Conservation (phyloP, 2,329 filamentous ascomycete genomes). For the Fusarium tanahbumbuense region DNA sequence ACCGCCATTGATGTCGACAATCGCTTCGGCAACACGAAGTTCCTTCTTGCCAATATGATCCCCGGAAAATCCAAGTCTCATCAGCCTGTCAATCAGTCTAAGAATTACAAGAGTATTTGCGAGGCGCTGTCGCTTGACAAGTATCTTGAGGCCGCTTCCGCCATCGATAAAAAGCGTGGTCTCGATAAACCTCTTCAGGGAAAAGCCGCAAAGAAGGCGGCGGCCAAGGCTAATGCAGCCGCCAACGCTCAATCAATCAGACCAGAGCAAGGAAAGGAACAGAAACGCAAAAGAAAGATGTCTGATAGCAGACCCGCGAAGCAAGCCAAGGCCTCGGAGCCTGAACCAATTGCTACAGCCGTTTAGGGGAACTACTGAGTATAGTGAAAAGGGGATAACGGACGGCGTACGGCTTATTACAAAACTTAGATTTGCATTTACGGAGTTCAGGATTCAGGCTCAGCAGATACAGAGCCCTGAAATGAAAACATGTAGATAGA, state of each 20-base stretch:
- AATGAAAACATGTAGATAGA: slow-evolving; percentile 4
- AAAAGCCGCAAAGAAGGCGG: slow-evolving; percentile 53
- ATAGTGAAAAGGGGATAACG: background rate
- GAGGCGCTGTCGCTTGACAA: slow-evolving; percentile 72
- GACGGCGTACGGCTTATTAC: slow-evolving; percentile 15
- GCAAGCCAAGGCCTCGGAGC: slow-evolving; percentile 40
- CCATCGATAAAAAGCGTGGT: slow-evolving; percentile 72
- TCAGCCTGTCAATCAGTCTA: slow-evolving; percentile 70
- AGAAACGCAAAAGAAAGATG: slow-evolving; percentile 52
- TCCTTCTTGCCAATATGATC: slow-evolving; percentile 84
- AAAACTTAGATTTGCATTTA: slow-evolving; percentile 30
- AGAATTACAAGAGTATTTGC: slow-evolving; percentile 78
- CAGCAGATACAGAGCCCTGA: slow-evolving; percentile 2
- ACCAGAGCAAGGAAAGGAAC: slow-evolving; percentile 49
- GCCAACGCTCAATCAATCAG: slow-evolving; percentile 61
- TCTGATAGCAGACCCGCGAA: slow-evolving; percentile 50
- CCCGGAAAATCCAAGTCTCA: slow-evolving; percentile 79
- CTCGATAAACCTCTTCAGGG: slow-evolving; percentile 63
- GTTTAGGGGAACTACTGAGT: slow-evolving; percentile 7
- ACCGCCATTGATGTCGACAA: slow-evolving; percentile 83
- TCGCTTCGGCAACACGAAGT: slow-evolving; percentile 93
- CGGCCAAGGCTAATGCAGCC: slow-evolving; percentile 52
- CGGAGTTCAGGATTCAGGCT: slow-evolving; percentile 37
- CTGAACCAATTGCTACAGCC: slow-evolving; percentile 38
- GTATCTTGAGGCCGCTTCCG: slow-evolving; percentile 71